Evolutionary conservation across 2,329 filamentous ascomycete species (phyloP), one percentile per base, ranked within the genome.

Genomic region (Colletotrichum tamarilloi): DNA sequence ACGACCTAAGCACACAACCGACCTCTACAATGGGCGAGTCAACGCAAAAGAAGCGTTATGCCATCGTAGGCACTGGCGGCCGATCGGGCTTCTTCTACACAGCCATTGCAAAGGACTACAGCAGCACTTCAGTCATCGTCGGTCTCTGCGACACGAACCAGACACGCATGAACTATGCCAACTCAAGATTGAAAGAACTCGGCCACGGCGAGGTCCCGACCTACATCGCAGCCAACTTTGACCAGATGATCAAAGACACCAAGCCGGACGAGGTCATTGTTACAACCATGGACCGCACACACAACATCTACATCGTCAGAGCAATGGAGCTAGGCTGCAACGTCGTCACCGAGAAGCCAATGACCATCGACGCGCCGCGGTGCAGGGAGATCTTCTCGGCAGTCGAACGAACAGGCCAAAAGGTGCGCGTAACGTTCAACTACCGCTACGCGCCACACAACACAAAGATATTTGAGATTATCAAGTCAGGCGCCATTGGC

Each of bases 281-380:
- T 19, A 91, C 90, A 1, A 91, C 90, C 0, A 90, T 92, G 76
- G 90, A 92, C 80, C 86, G 89, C 30, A 90, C 88, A 4, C 90
- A 92, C 79, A 83, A 91, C 76, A 85, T 82, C 32, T 92, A 92
- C 80, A 91, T 91, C 62, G 83, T 90, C 5, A 85, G 87, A 3
- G 89, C 90, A 0, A 81, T 92, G 62, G 85, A 87, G 56, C 78
- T 87, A 4, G 86, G 85, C 8, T 87, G 85, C 74, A 82, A 87
- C 73, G 86, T 86, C 3, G 82, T 88, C 22, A 87, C 84, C 0
- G 86, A 88, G 75, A 88, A 88, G 76, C 86, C 86, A 1, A 87
- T 88, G 86, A 88, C 86, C 1, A 86, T 87, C 63, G 85, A 88
- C 68, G 83, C 84, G 0, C 83, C 85, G 1, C 85, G 88, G 2